phyloP scores from a whole-genome alignment of 1,284 basidiomycete genomes.

The Tylopilus sp. region DNA sequence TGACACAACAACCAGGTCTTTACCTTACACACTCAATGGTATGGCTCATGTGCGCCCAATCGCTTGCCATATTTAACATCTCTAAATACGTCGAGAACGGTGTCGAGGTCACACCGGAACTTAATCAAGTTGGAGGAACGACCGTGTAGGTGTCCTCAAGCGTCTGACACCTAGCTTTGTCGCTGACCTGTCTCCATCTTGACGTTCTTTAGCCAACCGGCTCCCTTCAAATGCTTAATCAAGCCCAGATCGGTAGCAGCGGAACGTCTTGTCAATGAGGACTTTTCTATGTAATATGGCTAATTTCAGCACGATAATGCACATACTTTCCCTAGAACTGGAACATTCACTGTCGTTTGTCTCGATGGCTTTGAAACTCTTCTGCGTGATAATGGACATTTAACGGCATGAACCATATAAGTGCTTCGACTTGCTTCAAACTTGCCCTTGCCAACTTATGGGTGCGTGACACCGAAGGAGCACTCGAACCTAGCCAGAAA shows the following conservation, averaged over 20 bases:
- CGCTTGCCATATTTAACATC: slow-evolving; percentile 33
- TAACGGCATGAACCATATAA: too few species aligned
- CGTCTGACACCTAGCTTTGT: neutral
- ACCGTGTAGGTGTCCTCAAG: slow-evolving; percentile 15
- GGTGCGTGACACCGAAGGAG: too few species aligned
- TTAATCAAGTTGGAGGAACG: slow-evolving; percentile 21
- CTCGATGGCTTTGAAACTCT: neutral
- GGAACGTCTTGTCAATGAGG: slow-evolving; percentile 55
- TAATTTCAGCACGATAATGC: neutral
- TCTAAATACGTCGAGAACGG: slow-evolving; percentile 33
- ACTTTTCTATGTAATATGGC: slow-evolving; percentile 17
- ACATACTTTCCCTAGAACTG: neutral
- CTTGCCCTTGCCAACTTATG: too few species aligned
- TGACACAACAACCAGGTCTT: slow-evolving; percentile 22
- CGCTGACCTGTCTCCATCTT: neutral
- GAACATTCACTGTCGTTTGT: neutral
- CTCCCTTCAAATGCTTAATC: slow-evolving; percentile 65
- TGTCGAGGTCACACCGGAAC: slow-evolving; percentile 29
- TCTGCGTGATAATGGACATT: too few species aligned
- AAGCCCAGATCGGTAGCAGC: slow-evolving; percentile 63
- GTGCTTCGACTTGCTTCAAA: too few species aligned
- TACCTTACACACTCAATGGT: slow-evolving; percentile 24
- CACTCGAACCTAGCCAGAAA: too few species aligned
- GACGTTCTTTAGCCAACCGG: slow-evolving; percentile 57
- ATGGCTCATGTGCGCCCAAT: slow-evolving; percentile 29